Percentiles rank a stretch among this genome's conserved stretches.
Evolutionary conservation across 2,329 filamentous ascomycete species (phyloP).

Genomic region (Colletotrichum tofieldiae): DNA sequence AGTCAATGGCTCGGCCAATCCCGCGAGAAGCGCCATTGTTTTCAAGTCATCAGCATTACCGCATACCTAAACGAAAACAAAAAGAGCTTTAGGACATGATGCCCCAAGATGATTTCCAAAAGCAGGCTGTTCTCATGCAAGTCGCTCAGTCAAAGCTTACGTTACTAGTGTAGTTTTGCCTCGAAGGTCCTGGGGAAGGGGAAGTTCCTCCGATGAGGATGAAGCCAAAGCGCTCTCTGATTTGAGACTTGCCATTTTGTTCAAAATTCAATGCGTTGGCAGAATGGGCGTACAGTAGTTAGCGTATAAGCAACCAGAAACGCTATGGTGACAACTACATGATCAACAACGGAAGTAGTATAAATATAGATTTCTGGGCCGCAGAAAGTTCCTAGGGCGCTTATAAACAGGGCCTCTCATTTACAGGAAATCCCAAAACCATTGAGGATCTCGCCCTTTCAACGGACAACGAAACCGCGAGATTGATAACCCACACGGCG

Average conservation of each 20-base stretch:
- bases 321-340: too few species aligned
- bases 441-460: not conserved
- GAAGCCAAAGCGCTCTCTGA: not conserved
- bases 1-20: slow-evolving; percentile 49
- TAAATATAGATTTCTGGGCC: not conserved
- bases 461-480: not conserved
- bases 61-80: too few species aligned
- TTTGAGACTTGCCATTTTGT: not conserved
- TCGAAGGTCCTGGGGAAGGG: not conserved
- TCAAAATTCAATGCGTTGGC: not conserved
- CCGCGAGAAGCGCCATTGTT: slow-evolving; percentile 71
- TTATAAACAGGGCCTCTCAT: not conserved
- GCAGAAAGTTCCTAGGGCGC: too few species aligned
- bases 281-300: not conserved
- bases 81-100: too few species aligned
- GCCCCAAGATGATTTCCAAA: too few species aligned
- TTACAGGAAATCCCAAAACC: not conserved
- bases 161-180: slow-evolving; percentile 8
- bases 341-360: not conserved
- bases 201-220: too few species aligned
- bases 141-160: not conserved
- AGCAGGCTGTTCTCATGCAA: not conserved
- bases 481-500: too few species aligned
- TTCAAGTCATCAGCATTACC: too few species aligned
- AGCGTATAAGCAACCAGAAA: not conserved